These are phyloP conservation scores for Apiotrichum sp. DNA, from an alignment of 1,284 basidiomycete genomes.

Conservation along the genomic window DNA sequence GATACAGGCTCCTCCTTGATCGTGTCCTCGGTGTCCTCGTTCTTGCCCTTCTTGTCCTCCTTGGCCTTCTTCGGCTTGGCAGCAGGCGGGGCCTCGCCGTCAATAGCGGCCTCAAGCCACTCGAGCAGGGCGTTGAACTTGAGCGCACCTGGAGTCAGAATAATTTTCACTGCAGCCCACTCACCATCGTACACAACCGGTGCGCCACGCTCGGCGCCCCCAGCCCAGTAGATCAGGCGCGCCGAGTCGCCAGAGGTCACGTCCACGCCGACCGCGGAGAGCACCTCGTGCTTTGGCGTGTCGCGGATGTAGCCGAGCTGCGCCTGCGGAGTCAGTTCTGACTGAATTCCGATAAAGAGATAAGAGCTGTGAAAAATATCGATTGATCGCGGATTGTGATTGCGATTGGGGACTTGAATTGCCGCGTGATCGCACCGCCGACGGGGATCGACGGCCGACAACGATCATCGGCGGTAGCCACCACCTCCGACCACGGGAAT, in stretches of 20 bases:
- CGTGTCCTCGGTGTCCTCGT: slow-evolving; percentile 4
- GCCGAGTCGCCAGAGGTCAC: slow-evolving; percentile 31
- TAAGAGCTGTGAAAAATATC: no score
- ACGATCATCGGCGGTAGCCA: no score
- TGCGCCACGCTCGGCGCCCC: slow-evolving; percentile 17
- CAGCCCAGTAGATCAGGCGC: slow-evolving; percentile 34
- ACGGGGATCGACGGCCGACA: no score
- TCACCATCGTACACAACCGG: slow-evolving; percentile 38
- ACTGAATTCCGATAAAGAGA: no score
- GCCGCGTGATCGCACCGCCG: no score
- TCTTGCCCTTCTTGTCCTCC: not conserved
- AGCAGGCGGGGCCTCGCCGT: not conserved
- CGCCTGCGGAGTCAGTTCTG: slow-evolving; percentile 40
- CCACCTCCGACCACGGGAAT: no score
- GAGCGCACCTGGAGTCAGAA: slow-evolving; percentile 27
- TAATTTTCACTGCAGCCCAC: not conserved
- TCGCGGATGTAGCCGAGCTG: slow-evolving; percentile 65
- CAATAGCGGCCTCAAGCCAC: slow-evolving; percentile 28
- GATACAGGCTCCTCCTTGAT: not conserved
- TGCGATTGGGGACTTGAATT: no score
- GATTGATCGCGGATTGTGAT: no score
- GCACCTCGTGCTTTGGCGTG: slow-evolving; percentile 51
- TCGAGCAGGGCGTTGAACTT: slow-evolving; percentile 46
- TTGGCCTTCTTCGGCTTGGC: not conserved
- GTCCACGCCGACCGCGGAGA: slow-evolving; percentile 24